Conservation (phyloP, 495 filamentous ascomycete genomes). For the Parathielavia hyrcaniae region DNA sequence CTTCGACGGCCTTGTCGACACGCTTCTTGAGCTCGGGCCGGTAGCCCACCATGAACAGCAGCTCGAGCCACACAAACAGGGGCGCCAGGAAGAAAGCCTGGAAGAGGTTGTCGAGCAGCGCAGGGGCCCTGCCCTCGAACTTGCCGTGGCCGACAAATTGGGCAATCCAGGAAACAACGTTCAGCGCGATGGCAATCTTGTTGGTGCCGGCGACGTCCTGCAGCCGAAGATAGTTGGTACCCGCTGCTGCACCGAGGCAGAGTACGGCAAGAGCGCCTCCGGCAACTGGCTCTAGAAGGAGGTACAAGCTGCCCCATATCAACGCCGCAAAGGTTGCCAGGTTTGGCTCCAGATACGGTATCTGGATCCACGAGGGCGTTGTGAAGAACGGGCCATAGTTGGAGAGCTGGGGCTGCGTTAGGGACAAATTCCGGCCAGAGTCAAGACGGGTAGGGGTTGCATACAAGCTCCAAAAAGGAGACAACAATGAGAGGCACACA, state of each 20-base stretch:
- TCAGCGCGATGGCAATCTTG: constrained; percentile 60
- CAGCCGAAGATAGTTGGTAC: constrained; percentile 64
- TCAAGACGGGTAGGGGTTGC: constrained; percentile 12
- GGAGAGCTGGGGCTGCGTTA: constrained; percentile 50
- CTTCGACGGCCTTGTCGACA: constrained; percentile 65
- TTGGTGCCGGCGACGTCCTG: constrained; percentile 61
- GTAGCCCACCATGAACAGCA: constrained; percentile 87
- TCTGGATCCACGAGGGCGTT: constrained; percentile 60
- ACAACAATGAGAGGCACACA: constrained; percentile 84
- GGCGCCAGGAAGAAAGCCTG: constrained; percentile 92
- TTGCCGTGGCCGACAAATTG: constrained; percentile 91
- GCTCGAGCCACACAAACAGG: constrained; percentile 97
- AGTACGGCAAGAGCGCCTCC: constrained; percentile 67
- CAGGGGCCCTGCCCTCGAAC: constrained; percentile 83
- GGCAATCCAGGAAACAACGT: constrained; percentile 70
- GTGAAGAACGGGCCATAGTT: constrained; percentile 69
- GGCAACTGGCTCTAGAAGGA: constrained; percentile 90
- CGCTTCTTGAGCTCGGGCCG: constrained; percentile 76
- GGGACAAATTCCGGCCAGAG: background rate
- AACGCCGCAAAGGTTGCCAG: constrained; percentile 67
- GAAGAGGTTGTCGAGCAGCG: constrained; percentile 80
- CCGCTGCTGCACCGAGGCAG: constrained; percentile 65
- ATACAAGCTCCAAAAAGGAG: constrained; percentile 72
- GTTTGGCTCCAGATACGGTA: constrained; percentile 75
- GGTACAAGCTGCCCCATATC: constrained; percentile 68